These are phyloP conservation scores for Penstemon barbatus DNA, from an alignment of 257 asterid species.

Conservation along the genomic window DNA sequence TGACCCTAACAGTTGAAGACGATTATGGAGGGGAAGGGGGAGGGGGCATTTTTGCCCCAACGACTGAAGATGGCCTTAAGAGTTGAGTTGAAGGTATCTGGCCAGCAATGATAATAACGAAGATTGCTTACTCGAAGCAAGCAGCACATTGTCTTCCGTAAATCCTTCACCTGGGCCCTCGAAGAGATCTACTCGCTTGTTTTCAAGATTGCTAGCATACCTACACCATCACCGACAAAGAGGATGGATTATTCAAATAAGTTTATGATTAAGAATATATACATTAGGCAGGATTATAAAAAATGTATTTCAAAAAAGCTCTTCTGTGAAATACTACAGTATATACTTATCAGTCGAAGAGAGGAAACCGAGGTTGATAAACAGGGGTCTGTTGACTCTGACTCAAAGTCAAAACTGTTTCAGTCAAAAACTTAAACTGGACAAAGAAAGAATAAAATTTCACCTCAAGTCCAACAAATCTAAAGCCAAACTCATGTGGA, in stretches of 20 bases:
- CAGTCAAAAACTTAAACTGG: conserved; percentile 9
- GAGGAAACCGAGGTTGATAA: not conserved
- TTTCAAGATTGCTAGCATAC: conserved; percentile 82
- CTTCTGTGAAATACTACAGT: not conserved
- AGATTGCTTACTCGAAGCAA: conserved; percentile 77
- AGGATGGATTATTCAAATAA: conserved; percentile 12
- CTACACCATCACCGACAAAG: conserved; percentile 44
- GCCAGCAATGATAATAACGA: not conserved
- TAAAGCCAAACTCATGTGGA: not conserved
- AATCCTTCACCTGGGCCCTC: conserved; percentile 94
- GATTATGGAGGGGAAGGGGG: no score
- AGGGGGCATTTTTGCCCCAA: no score
- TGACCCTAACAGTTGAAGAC: no score
- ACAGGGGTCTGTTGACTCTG: not conserved
- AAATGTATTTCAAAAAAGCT: not conserved
- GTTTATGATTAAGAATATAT: not conserved
- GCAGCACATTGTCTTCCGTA: conserved; percentile 85
- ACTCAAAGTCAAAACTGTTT: not conserved
- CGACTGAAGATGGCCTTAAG: no score
- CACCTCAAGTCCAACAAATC: not conserved
- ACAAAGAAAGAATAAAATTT: not conserved
- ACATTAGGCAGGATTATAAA: conserved; percentile 11
- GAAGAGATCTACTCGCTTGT: conserved; percentile 89
- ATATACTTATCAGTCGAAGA: conserved; percentile 15
- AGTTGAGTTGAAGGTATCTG: no score